Evolutionary conservation across 2,329 filamentous ascomycete species (phyloP), one percentile per base, ranked within the genome.

Genomic region (Colletotrichum cordylinicola): DNA sequence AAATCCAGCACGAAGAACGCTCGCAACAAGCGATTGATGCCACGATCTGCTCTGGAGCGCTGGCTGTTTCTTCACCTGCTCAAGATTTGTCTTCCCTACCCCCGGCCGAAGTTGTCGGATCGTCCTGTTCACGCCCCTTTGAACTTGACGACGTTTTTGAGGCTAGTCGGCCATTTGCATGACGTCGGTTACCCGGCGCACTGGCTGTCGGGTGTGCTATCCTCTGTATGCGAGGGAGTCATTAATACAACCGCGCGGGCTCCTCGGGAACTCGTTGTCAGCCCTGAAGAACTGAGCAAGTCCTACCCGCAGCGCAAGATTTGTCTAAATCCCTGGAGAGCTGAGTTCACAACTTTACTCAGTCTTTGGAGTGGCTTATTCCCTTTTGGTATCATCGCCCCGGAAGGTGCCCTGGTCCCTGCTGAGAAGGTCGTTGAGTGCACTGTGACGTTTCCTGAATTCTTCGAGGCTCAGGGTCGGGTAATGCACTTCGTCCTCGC

Each of bases 121-220:
- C 39, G 67, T 3, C 79, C 78, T 2, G 77, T 82, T 2, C 43
- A 80, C 72, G 77, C 79, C 21, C 81, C 80, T 8, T 77, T 81
- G 16, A 82, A 82, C 61, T 43, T 79, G 9, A 79, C 79, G 4
- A 67, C 74, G 4, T 70, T 82, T 24, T 37, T 82, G 9, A 72
- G 77, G 21, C 70, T 82, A 16, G 60, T 80, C 2, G 37, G 27
- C 2, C 77, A 77, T 24, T 70, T 82, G 71, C 67, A 72, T 15
- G 78, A 78, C 13, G 74, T 78, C 12, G 80, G 81, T 16, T 82
- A 81, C 61, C 80, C 81, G 3, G 77, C 79, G 27, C 80, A 82
- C 65, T 82, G 81, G 81, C 69, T 82, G 9, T 79, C 79, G 1
- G 72, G 74, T 1, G 70, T 80, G 4, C 64, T 81, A 3, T 43